phyloP scores from a whole-genome alignment of 805 yeast genomes.

The Zygotorulaspora florentina region DNA sequence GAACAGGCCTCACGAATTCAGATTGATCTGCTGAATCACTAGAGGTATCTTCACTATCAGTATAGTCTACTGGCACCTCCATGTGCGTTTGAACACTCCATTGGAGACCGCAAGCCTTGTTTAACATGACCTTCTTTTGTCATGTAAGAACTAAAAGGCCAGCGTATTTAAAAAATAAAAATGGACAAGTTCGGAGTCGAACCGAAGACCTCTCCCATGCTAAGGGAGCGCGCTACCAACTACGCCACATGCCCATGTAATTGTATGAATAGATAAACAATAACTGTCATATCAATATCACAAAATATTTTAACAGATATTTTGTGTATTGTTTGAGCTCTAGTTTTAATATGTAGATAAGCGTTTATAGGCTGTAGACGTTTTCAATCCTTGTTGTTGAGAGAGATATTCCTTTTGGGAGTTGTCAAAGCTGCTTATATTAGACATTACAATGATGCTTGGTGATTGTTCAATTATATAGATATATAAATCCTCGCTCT shows the following conservation, averaged over 20 bases:
- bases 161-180: slow-evolving; percentile 30
- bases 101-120: not conserved
- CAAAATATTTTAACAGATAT: no score
- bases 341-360: not conserved
- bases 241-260: slow-evolving; percentile 61
- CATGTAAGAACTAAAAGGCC: no score
- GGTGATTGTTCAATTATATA: no score
- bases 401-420: no score
- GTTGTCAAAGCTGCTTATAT: no score
- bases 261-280: not conserved
- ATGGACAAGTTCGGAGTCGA: slow-evolving; percentile 71
- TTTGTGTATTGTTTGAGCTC: not conserved
- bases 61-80: slow-evolving; percentile 1
- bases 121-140: no score
- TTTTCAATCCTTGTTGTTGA: not conserved
- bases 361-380: not conserved
- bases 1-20: not conserved
- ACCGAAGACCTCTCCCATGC: slow-evolving; percentile 74
- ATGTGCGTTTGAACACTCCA: not conserved
- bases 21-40: not conserved
- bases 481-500: no score
- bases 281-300: no score
- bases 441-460: no score
- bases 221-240: slow-evolving; percentile 75
- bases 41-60: not conserved